These are phyloP conservation scores for Eremothecium coryli DNA, from an alignment of 1,139 yeast genomes.

Conservation along the genomic window DNA sequence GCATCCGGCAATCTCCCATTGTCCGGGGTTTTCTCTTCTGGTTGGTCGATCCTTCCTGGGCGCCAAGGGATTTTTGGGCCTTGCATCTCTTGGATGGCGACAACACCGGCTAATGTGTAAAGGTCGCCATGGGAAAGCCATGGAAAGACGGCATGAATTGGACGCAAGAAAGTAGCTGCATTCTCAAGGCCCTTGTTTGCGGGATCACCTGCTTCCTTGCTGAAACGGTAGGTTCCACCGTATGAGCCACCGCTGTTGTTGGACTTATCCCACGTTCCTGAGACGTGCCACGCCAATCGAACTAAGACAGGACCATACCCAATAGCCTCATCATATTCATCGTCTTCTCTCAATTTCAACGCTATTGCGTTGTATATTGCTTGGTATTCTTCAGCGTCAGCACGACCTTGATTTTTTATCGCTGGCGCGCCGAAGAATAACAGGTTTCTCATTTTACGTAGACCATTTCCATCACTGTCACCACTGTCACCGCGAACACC, in stretches of 20 bases:
- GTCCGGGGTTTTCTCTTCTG: conserved; percentile 44
- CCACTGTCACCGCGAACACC: too few species aligned
- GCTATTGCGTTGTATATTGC: conserved; percentile 75
- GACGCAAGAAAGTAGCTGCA: conserved; percentile 56
- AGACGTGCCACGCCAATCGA: conserved; percentile 69
- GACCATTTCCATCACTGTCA: conserved; percentile 5
- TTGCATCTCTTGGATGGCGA: conserved; percentile 72
- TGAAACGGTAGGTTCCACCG: conserved; percentile 74
- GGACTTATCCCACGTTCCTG: conserved; percentile 58
- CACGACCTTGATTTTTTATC: too few species aligned
- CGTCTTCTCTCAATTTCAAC: conserved; percentile 59
- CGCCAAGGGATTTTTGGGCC: conserved; percentile 88
- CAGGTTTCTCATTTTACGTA: conserved; percentile 1
- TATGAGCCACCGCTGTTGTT: conserved; percentile 67
- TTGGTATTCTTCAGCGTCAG: conserved; percentile 72
- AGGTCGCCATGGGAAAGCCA: conserved; percentile 84
- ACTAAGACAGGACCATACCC: conserved; percentile 62
- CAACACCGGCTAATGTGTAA: conserved; percentile 81
- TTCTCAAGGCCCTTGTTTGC: conserved; percentile 66
- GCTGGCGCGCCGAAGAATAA: too few species aligned
- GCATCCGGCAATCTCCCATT: conserved; percentile 82
- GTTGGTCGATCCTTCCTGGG: conserved; percentile 61
- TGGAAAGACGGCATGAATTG: conserved; percentile 50
- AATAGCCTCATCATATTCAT: conserved; percentile 63
- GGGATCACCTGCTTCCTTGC: conserved; percentile 57